Evolutionary conservation across 441 rosid genomes (phyloP).

Genomic region (Mallotus repandus): DNA sequence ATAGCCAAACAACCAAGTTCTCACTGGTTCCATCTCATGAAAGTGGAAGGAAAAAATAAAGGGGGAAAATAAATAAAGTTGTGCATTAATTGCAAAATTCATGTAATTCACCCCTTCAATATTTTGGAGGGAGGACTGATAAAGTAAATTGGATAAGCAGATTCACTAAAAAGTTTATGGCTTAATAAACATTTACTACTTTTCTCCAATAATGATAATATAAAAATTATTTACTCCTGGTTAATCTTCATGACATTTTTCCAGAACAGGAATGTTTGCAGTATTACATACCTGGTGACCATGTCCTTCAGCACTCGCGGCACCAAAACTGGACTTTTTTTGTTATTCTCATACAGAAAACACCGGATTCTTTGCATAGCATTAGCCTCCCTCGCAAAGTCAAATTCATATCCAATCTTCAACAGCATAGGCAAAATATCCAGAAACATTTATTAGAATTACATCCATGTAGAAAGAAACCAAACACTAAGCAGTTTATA

Average conservation of each 20-base stretch:
- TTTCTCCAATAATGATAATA: not conserved
- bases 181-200: not conserved
- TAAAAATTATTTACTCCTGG: not conserved
- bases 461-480: constrained; percentile 11
- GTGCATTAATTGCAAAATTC: not conserved
- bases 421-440: constrained; percentile 24
- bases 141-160: constrained; percentile 6
- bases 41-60: not conserved
- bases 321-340: constrained; percentile 74
- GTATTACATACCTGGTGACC: constrained; percentile 66
- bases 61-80: not conserved
- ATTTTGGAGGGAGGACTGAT: constrained; percentile 5
- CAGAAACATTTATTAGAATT: constrained; percentile 13
- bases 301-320: constrained; percentile 60
- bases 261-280: not conserved
- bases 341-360: constrained; percentile 72
- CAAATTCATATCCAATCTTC: constrained; percentile 96
- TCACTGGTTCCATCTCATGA: not conserved
- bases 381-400: constrained; percentile 77
- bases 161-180: constrained; percentile 4
- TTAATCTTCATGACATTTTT: not conserved
- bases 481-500: not conserved
- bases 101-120: not conserved
- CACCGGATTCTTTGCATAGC: constrained; percentile 80
- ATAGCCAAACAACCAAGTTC: constrained; percentile 5